Evolutionary conservation across 805 yeast species (phyloP), one percentile per base, ranked within the genome.

Genomic region (Starmerella sirachaensis): DNA sequence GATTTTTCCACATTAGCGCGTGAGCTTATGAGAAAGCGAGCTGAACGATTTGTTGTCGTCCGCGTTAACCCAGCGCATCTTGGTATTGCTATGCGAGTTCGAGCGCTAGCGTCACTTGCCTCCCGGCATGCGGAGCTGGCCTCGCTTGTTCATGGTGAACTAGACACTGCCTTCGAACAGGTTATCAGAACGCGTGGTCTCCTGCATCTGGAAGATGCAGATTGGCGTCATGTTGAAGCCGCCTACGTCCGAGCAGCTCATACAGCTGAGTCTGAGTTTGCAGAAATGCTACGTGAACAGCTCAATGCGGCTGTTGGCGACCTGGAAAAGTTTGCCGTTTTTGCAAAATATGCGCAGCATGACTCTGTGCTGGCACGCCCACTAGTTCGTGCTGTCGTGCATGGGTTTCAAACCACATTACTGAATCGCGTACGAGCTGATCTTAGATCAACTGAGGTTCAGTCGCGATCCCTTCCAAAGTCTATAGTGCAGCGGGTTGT

Each of bases 21-120:
- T 39, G 95, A 86, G 42, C 57, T 80, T 3, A 63, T 81, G 28
- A 64, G 95, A 45, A 80, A 76, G 49, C 60, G 91, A 29, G 72
- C 74, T 7, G 88, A 80, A 38, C 75, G 74, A 42, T 78, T 78
- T 51, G 66, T 78, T 11, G 69, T 76, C 17, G 70, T 83, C 16
- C 71, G 75, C 40, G 63, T 84, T 8, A 62, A 61, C n/a, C 66
- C 74, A 7, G 59, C 66, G 2, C 68, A 64, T 29, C 28, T 37
- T 1, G 45, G 43, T 10, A 54, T 70, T 1, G 64, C 60, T 41
- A 68, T 66, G 1, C 58, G 74, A 21, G 35, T 78, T 1, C 60
- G 56, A 1, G 61, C 63, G 22, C 45, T 78, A 1, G 51, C 50
- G 4, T 48, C 51, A 0, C 69, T 83, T 47, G 63, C 86, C 43